phyloP scores from a whole-genome alignment of 2,329 filamentous ascomycete species.

The Lachnellula arida region DNA sequence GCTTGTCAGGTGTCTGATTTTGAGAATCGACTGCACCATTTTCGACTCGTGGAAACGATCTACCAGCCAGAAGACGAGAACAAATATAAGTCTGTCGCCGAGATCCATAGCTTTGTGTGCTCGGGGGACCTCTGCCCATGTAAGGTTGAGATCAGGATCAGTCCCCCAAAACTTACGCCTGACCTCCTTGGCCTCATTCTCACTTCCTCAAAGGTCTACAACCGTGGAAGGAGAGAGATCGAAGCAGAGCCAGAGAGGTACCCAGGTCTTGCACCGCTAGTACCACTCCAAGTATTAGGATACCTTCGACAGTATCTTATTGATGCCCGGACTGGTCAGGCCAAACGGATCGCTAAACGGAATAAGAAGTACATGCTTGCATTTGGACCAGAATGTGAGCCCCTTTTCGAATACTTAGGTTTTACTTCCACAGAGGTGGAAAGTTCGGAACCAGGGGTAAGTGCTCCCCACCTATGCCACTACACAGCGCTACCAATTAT shows the following conservation, averaged over 20 bases:
- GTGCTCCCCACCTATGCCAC: conserved; percentile 18
- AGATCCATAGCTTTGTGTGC: conserved; percentile 52
- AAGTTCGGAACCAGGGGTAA: conserved; percentile 33
- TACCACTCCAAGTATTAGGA: conserved; percentile 49
- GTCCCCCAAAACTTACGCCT: conserved; percentile 46
- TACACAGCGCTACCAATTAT: conserved; percentile 6
- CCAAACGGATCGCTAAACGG: conserved; percentile 49
- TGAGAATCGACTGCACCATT: conserved; percentile 57
- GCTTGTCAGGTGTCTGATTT: conserved; percentile 34
- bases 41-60: conserved; percentile 38
- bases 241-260: conserved; percentile 47
- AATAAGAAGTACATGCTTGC: conserved; percentile 62
- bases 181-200: conserved; percentile 48
- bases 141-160: conserved; percentile 47
- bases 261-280: conserved; percentile 44
- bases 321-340: conserved; percentile 47
- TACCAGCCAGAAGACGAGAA: conserved; percentile 31
- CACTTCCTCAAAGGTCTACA: conserved; percentile 46
- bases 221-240: conserved; percentile 49
- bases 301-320: conserved; percentile 55
- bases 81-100: conserved; percentile 28
- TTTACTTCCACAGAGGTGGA: conserved; percentile 42
- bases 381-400: conserved; percentile 57
- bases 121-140: conserved; percentile 53
- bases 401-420: conserved; percentile 52